Conservation (phyloP, 192 early-diverging fungal genomes). For the Umbelopsis isabellina region DNA sequence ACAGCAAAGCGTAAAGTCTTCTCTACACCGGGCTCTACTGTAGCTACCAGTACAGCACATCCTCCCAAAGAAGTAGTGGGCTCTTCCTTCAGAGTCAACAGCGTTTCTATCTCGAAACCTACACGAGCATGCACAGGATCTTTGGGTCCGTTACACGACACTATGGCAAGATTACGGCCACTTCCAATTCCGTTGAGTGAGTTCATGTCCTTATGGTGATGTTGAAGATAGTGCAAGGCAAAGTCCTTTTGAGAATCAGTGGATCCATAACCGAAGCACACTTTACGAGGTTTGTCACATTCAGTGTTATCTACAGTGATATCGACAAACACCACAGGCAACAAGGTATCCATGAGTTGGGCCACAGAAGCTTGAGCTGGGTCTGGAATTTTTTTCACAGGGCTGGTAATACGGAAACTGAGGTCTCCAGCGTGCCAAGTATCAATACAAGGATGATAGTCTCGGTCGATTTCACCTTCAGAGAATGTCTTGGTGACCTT, state of each 20-base stretch:
- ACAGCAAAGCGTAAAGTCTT: constrained; percentile 23
- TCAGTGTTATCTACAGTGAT: constrained; percentile 23
- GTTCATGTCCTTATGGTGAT: constrained; percentile 21
- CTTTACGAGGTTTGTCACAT: constrained; percentile 12
- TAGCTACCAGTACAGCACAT: constrained; percentile 23
- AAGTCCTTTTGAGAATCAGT: constrained; percentile 20
- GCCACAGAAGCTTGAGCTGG: not conserved
- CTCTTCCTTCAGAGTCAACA: constrained; percentile 18
- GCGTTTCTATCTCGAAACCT: constrained; percentile 19
- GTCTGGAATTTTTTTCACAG: constrained; percentile 30
- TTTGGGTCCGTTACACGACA: constrained; percentile 20
- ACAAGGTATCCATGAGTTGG: not conserved
- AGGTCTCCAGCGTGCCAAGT: constrained; percentile 29
- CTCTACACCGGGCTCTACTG: constrained; percentile 2
- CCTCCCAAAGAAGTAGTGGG: constrained; percentile 6
- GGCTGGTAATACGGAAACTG: constrained; percentile 20
- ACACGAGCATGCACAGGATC: constrained; percentile 7
- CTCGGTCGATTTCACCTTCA: constrained; percentile 18
- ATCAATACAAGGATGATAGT: constrained; percentile 20
- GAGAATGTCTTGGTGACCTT: constrained; percentile 5
- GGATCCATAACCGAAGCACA: constrained; percentile 19
- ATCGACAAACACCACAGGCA: constrained; percentile 29
- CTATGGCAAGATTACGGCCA: constrained; percentile 26
- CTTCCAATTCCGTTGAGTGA: constrained; percentile 25
- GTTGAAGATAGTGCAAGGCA: constrained; percentile 22